A percentile compares a stretch with the other conserved stretches of the same genome.
phyloP scores from a whole-genome alignment of 257 asterid genomes.

The Nicotiana paniculata region DNA sequence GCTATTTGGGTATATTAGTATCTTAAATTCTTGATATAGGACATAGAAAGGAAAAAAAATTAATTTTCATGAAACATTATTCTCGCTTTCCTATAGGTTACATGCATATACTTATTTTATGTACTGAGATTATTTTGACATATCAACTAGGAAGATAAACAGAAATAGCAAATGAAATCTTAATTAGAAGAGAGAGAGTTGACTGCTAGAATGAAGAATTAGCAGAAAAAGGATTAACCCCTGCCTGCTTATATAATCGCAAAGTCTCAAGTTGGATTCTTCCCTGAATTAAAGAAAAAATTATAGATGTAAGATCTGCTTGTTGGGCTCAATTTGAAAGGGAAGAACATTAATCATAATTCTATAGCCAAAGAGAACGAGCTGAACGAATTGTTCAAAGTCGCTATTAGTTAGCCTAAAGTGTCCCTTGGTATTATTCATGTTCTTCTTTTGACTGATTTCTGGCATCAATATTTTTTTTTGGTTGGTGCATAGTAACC shows the following conservation, averaged over 20 bases:
- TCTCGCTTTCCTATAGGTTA: too few species aligned
- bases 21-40: too few species aligned
- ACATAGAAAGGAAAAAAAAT: too few species aligned
- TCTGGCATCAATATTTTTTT: neutral
- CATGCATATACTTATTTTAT: too few species aligned
- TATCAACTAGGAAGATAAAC: neutral
- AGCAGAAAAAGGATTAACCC: conserved; percentile 99
- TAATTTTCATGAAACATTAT: too few species aligned
- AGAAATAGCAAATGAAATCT: neutral
- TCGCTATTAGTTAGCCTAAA: conserved; percentile 90
- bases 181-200: neutral
- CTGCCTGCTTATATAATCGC: conserved; percentile 84
- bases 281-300: conserved; percentile 40
- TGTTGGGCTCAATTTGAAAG: neutral
- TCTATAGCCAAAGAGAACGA: conserved; percentile 40
- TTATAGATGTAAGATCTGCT: conserved; percentile 6
- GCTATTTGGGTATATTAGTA: too few species aligned
- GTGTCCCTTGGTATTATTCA: conserved; percentile 58
- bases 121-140: too few species aligned
- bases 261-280: conserved; percentile 97
- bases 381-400: conserved; percentile 70
- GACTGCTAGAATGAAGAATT: conserved; percentile 15
- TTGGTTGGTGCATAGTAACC: neutral
- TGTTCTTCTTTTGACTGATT: neutral
- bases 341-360: neutral